Evolutionary conservation across 768 basidiomycete genomes (phyloP).

Genomic region (Phaeolepiota aurea): DNA sequence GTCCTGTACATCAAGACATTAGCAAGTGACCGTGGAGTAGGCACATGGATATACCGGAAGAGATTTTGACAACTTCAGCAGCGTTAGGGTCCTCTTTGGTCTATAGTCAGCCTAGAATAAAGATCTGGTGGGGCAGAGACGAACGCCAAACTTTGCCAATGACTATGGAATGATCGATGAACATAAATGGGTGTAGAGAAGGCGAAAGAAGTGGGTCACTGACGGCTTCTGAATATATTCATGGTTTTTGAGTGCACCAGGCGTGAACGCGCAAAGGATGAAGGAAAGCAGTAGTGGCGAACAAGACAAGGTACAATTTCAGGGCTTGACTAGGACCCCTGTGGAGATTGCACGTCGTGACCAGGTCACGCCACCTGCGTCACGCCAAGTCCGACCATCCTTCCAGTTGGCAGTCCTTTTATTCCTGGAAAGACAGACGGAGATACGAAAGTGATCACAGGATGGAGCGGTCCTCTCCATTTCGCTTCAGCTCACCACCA

Average conservation of each 20-base stretch:
- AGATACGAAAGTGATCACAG: too few relatives aligned
- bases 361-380: conserved; percentile 21
- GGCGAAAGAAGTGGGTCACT: conserved; percentile 20
- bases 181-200: conserved; percentile 1
- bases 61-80: conserved; percentile 91
- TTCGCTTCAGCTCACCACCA: neutral
- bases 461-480: conserved; percentile 2
- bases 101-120: conserved; percentile 6
- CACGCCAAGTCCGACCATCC: conserved; percentile 7
- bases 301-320: neutral
- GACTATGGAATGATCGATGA: conserved; percentile 35
- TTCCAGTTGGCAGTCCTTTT: conserved; percentile 5
- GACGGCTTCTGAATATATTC: conserved; percentile 82
- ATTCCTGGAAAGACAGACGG: too few relatives aligned
- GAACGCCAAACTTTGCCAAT: conserved; percentile 92
- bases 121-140: conserved; percentile 23
- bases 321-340: neutral
- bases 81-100: conserved; percentile 84
- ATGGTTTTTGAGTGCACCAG: conserved; percentile 27
- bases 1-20: conserved; percentile 31
- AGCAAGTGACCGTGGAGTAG: conserved; percentile 1
- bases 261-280: too few relatives aligned
- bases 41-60: conserved; percentile 37
- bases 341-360: conserved; percentile 25
- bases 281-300: conserved; percentile 10